Evolutionary conservation across 805 yeast genomes (phyloP).

Genomic region (Yamadazyma paraphyllophila): DNA sequence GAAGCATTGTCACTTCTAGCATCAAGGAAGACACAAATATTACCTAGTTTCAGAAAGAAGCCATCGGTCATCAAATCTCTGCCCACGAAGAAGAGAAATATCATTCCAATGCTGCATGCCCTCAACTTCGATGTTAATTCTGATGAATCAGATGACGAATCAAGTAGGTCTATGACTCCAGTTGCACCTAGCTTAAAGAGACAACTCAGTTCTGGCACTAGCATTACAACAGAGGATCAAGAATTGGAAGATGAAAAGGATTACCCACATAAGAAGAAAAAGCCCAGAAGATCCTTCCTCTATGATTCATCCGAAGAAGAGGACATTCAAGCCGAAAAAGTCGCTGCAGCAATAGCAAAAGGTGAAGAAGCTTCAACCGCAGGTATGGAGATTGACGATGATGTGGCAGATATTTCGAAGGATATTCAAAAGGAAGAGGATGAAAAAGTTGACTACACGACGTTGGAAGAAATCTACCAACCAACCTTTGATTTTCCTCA

Average conservation of each 20-base stretch:
- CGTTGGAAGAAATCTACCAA: constrained; percentile 37
- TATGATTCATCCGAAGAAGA: constrained; percentile 36
- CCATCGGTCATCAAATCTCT: constrained; percentile 20
- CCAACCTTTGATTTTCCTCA: constrained; percentile 53
- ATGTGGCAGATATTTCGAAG: no score
- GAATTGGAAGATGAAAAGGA: constrained; percentile 24
- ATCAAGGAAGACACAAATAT: constrained; percentile 17
- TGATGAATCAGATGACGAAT: constrained; percentile 37
- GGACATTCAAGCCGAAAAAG: constrained; percentile 2
- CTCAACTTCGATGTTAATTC: constrained; percentile 41
- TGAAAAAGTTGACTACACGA: constrained; percentile 25
- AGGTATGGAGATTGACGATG: constrained; percentile 17
- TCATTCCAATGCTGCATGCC: constrained; percentile 56
- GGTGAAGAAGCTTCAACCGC: constrained; percentile 16
- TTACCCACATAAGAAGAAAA: constrained; percentile 21
- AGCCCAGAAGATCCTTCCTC: constrained; percentile 20
- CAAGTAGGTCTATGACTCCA: constrained; percentile 38
- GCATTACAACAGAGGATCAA: constrained; percentile 21
- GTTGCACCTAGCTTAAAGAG: constrained; percentile 26
- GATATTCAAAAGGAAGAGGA: constrained; percentile 20
- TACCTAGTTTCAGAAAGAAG: constrained; percentile 38
- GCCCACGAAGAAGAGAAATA: constrained; percentile 20
- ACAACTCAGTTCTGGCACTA: constrained; percentile 25
- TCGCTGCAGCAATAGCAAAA: background rate
- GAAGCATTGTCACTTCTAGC: constrained; percentile 27